Evolutionary conservation across 257 asterid species (phyloP).

Genomic region (Scutellaria galericulata): DNA sequence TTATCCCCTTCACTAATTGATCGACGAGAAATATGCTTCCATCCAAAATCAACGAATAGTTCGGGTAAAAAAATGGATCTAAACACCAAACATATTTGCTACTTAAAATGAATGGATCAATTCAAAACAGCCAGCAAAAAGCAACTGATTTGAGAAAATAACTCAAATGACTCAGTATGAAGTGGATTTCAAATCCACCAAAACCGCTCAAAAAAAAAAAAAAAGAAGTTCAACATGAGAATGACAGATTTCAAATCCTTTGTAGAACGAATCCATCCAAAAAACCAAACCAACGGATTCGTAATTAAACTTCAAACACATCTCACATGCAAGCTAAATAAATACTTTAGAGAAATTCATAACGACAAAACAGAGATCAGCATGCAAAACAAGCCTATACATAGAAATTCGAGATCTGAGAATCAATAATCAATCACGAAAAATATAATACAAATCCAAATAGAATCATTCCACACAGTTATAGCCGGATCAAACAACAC

Average conservation of each 20-base stretch:
- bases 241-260: not conserved
- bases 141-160: not conserved
- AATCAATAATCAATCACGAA: not conserved
- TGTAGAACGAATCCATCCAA: not conserved
- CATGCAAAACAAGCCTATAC: not conserved
- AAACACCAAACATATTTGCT: not conserved
- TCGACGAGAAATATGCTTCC: not conserved
- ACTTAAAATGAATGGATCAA: conserved; percentile 17
- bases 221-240: not conserved
- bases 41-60: not conserved
- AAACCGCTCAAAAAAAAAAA: not conserved
- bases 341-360: not conserved
- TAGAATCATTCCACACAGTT: not conserved
- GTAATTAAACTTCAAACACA: not conserved
- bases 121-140: no score
- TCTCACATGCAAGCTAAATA: not conserved
- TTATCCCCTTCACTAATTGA: not conserved
- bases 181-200: not conserved
- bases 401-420: conserved; percentile 34
- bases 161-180: not conserved
- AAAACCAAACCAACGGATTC: not conserved
- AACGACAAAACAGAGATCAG: not conserved
- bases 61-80: not conserved
- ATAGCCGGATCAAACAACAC: not conserved
- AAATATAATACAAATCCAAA: not conserved